Percentiles rank a stretch among this genome's conserved stretches.
These are phyloP conservation scores for Graphiopsis chlorocephala DNA, from an alignment of 2,329 filamentous ascomycete species.

Conservation along the genomic window DNA sequence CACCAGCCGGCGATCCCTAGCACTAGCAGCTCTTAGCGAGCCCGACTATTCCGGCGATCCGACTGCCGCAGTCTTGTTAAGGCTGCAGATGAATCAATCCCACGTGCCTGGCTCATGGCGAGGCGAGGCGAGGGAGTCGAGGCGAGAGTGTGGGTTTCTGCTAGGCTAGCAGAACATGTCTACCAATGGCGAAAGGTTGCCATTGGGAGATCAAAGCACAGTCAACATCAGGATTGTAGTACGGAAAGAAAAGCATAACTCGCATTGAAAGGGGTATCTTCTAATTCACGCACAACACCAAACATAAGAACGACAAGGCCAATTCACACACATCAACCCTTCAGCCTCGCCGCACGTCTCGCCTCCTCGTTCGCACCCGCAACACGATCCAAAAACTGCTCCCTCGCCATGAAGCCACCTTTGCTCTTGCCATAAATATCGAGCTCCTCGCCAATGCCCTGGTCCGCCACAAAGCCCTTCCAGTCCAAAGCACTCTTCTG, in stretches of 20 bases:
- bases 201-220: not conserved
- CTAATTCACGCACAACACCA: not conserved
- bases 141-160: not conserved
- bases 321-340: slow-evolving; percentile 26
- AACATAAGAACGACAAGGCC: not conserved
- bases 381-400: slow-evolving; percentile 61
- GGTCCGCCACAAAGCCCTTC: slow-evolving; percentile 61
- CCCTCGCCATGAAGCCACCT: slow-evolving; percentile 58
- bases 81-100: not conserved
- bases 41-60: not conserved
- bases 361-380: slow-evolving; percentile 57
- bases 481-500: slow-evolving; percentile 66
- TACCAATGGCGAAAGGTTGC: not conserved
- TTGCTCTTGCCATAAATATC: slow-evolving; percentile 61
- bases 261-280: slow-evolving; percentile 13
- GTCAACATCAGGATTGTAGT: not conserved
- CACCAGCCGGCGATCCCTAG: slow-evolving; percentile 9
- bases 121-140: not conserved
- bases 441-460: slow-evolving; percentile 61
- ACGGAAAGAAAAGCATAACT: not conserved
- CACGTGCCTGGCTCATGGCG: slow-evolving; percentile 7
- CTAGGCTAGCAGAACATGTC: not conserved
- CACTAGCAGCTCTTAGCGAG: not conserved
- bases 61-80: slow-evolving; percentile 4
- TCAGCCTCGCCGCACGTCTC: slow-evolving; percentile 50